A percentile compares a stretch with the other conserved stretches of the same genome.
Evolutionary conservation across 441 rosid species (phyloP).

Genomic region (Daphne laureola): DNA sequence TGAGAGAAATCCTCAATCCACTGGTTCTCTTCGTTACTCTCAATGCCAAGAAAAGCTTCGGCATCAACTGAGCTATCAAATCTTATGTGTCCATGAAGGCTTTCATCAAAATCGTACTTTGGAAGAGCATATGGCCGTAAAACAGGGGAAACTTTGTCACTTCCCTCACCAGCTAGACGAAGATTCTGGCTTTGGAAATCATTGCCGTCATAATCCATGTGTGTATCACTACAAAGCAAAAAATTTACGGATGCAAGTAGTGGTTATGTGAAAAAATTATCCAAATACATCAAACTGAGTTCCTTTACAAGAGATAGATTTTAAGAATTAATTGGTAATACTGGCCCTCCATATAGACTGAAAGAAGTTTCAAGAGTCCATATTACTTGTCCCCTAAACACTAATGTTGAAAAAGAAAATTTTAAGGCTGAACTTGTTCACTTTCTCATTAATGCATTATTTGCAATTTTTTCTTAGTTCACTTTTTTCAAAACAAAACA

Average conservation of each 20-base stretch:
- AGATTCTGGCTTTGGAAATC: constrained; percentile 95
- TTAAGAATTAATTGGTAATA: no score
- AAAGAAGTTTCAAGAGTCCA: no score
- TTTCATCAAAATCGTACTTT: constrained; percentile 91
- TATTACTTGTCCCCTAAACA: no score
- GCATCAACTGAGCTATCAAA: constrained; percentile 84
- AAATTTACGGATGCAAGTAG: constrained; percentile 1
- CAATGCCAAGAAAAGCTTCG: constrained; percentile 93
- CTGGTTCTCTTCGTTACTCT: constrained; percentile 73
- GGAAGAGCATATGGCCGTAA: constrained; percentile 79
- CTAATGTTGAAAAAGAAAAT: no score
- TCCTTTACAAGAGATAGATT: no score
- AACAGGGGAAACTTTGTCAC: constrained; percentile 67
- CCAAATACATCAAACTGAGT: no score
- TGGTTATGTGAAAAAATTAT: no score
- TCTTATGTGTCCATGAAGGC: constrained; percentile 67
- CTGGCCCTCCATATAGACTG: no score
- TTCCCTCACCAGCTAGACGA: constrained; percentile 89
- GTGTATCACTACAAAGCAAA: constrained; percentile 50
- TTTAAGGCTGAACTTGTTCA: no score
- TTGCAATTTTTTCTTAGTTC: no score
- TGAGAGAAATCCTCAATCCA: constrained; percentile 96
- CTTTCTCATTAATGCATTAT: no score
- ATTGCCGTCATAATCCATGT: constrained; percentile 99
- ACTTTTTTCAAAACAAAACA: no score